Base-by-base conservation (phyloP, 192 early-diverging fungal species). In the Spizellomyces punctatus region DNA sequence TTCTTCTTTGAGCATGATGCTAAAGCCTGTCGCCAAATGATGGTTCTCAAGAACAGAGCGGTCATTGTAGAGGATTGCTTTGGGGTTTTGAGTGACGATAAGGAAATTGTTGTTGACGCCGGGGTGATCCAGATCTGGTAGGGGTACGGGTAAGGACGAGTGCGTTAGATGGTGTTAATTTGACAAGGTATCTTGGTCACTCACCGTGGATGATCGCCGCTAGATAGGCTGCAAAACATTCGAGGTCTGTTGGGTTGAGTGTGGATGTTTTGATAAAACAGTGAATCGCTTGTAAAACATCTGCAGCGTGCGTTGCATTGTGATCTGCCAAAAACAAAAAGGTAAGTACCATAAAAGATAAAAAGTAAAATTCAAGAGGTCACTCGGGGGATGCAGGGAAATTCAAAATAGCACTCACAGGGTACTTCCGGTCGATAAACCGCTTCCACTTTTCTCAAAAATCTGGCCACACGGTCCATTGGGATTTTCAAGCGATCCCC, bases 31-130 rank as follows among this genome's bases (percentile, higher is more conserved):
- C 10, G 82, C 67, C 42, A 75, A 78, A 75, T 98, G 96, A 82
- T 95, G 94, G 81, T 93, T 93, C 74, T 98, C 96, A 12, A 98
- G 84, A 17, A 98, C 93, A 6, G 94, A 92, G 64, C 86, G 86
- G 81, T 98, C 95, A 77, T 96, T 96, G 87, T 96, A 98, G 10
- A 95, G 76, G 58, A 92, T 78, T 27, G 96, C 93, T 66, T 96
- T 84, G 60, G 94, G 93, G 16, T 94, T 90, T 41, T 77, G 80
- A 1, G 91, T 86, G 12, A 90, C 88, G 67, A 94, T 87, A 85
- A 98, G 88, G 71, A 95, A 98, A 67, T 88, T 86, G 78, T 98
- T 98, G 81, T 94, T 96, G 44, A 96, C 91, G 16, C 96, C 96
- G 10, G 95, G 96, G 77, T 98, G 96, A 79, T 83, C 71, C 63